These are phyloP conservation scores for Carex cristatella DNA, from an alignment of 176 grass and related monocot species.

Conservation along the genomic window DNA sequence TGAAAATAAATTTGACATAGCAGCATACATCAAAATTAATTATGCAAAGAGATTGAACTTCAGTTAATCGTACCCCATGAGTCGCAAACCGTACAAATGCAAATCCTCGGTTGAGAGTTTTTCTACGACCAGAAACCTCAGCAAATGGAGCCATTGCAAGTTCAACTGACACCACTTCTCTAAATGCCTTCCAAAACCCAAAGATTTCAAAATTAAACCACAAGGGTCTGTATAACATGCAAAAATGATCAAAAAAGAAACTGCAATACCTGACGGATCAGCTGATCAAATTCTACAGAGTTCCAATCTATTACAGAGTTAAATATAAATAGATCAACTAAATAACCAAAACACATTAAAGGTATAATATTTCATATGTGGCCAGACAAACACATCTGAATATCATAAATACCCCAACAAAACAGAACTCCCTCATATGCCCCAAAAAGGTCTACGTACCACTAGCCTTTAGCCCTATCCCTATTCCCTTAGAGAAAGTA, in stretches of 20 bases:
- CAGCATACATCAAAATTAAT: background rate
- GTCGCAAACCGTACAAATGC: slow-evolving; percentile 71
- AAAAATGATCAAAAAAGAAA: background rate
- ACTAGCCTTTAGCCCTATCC: background rate
- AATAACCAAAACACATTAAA: background rate
- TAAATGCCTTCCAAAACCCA: slow-evolving; percentile 44
- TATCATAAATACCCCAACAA: background rate
- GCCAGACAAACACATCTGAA: background rate
- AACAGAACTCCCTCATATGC: background rate
- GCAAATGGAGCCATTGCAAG: slow-evolving; percentile 47
- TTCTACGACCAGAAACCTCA: slow-evolving; percentile 45
- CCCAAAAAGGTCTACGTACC: background rate
- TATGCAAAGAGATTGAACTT: background rate
- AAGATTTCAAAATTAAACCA: background rate
- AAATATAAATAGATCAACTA: slow-evolving; percentile 11
- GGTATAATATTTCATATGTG: background rate
- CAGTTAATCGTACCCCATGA: slow-evolving; percentile 51
- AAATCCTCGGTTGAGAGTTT: slow-evolving; percentile 61
- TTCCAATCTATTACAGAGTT: slow-evolving; percentile 54
- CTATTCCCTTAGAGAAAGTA: background rate
- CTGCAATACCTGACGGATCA: slow-evolving; percentile 59
- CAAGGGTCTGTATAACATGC: background rate
- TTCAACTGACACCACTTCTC: slow-evolving; percentile 71
- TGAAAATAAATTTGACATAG: slow-evolving; percentile 29
- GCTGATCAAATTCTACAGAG: slow-evolving; percentile 56